Percentiles rank a stretch among this genome's conserved stretches.
phyloP scores from a whole-genome alignment of 805 yeast species.

The Saccharomycopsis oosterbeekiorum region DNA sequence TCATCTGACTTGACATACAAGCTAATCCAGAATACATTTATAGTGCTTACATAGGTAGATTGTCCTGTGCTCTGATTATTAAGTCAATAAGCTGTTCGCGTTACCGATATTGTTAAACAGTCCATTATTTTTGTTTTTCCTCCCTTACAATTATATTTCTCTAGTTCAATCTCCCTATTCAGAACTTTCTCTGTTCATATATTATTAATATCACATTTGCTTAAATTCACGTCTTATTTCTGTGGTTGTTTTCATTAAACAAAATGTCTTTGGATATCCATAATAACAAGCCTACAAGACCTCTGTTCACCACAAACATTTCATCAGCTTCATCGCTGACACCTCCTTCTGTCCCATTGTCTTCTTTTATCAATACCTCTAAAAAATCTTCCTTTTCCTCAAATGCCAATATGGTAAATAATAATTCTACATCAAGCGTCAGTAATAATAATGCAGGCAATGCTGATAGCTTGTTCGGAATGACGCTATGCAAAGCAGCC shows the following conservation, averaged over 20 bases:
- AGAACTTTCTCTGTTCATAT: not conserved
- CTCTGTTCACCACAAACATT: not conserved
- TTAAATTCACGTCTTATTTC: not conserved
- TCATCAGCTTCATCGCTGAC: not conserved
- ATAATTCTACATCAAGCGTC: not conserved
- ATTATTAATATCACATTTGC: not conserved
- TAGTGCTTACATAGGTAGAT: too few species aligned
- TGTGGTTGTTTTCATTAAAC: not conserved
- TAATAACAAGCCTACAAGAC: not conserved
- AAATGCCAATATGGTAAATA: not conserved
- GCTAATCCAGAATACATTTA: too few species aligned
- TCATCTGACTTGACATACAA: too few species aligned
- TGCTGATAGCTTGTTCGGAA: conserved; percentile 7
- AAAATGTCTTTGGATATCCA: not conserved
- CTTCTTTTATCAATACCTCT: not conserved
- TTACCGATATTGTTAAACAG: too few species aligned
- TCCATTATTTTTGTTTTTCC: too few species aligned
- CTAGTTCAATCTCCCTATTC: too few species aligned
- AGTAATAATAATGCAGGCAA: not conserved
- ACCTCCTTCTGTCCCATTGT: not conserved
- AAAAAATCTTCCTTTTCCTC: not conserved
- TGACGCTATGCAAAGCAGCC: conserved; percentile 1
- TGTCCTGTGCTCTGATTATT: too few species aligned
- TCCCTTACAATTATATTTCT: too few species aligned
- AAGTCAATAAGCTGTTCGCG: too few species aligned